Evolutionary conservation across 805 yeast species (phyloP).

Genomic region (Pichia thaimueangensis): DNA sequence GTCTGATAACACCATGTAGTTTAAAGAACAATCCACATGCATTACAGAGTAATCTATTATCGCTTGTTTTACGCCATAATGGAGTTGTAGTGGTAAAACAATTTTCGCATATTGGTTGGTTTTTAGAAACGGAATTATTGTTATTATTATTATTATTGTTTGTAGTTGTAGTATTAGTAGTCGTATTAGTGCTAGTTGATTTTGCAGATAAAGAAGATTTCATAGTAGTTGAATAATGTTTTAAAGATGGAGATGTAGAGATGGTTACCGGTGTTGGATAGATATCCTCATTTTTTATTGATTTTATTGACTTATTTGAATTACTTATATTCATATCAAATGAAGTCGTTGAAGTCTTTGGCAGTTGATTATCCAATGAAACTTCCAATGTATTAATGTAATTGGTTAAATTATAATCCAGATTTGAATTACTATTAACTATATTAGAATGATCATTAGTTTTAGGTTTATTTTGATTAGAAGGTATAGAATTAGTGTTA

Average conservation of each 20-base stretch:
- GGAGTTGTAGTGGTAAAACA: constrained; percentile 92
- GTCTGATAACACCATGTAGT: constrained; percentile 59
- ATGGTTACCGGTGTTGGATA: constrained; percentile 15
- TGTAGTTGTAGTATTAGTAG: constrained; percentile 5
- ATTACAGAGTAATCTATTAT: constrained; percentile 80
- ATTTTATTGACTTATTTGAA: constrained; percentile 3
- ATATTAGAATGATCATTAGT: no score
- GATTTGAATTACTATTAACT: constrained; percentile 2
- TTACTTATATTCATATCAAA: neutral
- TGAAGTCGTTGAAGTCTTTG: constrained; percentile 5
- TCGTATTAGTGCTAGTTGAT: constrained; percentile 8
- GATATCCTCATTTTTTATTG: neutral
- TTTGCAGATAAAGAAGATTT: constrained; percentile 2
- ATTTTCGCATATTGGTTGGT: constrained; percentile 59
- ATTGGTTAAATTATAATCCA: constrained; percentile 17
- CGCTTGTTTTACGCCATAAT: constrained; percentile 79
- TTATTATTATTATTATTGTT: neutral
- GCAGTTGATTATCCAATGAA: constrained; percentile 25
- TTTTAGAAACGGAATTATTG: constrained; percentile 4
- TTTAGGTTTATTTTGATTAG: no score
- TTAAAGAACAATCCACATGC: constrained; percentile 90
- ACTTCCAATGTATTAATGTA: constrained; percentile 30
- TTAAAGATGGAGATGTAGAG: constrained; percentile 14
- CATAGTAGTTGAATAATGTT: constrained; percentile 8
- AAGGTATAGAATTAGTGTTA: neutral